Evolutionary conservation across 116 monocot species (phyloP).

Genomic region (Phalaenopsis hybrid): DNA sequence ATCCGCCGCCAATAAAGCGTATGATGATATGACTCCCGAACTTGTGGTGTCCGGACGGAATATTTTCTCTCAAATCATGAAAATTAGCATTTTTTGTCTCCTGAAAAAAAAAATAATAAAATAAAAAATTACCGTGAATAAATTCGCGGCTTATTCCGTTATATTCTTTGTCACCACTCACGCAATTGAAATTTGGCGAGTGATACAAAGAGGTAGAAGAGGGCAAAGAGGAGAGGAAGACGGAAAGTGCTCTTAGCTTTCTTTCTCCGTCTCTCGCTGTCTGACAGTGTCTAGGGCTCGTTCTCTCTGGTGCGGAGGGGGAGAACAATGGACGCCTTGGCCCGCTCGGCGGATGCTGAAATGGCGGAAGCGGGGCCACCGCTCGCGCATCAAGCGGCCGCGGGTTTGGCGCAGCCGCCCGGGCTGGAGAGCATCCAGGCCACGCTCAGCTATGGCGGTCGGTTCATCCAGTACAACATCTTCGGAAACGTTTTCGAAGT

Average conservation of each 20-base stretch:
- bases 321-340: slow-evolving; percentile 25
- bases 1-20: too few species aligned
- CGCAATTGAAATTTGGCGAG: too few species aligned
- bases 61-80: too few species aligned
- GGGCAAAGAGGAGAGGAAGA: background rate
- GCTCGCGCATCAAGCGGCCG: slow-evolving; percentile 1
- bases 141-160: too few species aligned
- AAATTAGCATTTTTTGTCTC: too few species aligned
- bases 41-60: too few species aligned
- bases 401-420: slow-evolving; percentile 10
- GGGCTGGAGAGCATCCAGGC: slow-evolving; percentile 41
- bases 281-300: slow-evolving; percentile 1
- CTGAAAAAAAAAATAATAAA: too few species aligned
- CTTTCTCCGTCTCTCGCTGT: background rate
- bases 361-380: slow-evolving; percentile 29
- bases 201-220: background rate
- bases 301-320: background rate
- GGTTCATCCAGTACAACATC: slow-evolving; percentile 70
- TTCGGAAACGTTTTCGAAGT: slow-evolving; percentile 73
- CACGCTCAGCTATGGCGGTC: slow-evolving; percentile 56
- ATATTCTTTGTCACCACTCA: too few species aligned
- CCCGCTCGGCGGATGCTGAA: slow-evolving; percentile 25
- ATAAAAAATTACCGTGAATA: too few species aligned
- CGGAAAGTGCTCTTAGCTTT: background rate
- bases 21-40: too few species aligned